Base-by-base conservation (phyloP, 2,329 filamentous ascomycete species). In the Fusarium sacchari region DNA sequence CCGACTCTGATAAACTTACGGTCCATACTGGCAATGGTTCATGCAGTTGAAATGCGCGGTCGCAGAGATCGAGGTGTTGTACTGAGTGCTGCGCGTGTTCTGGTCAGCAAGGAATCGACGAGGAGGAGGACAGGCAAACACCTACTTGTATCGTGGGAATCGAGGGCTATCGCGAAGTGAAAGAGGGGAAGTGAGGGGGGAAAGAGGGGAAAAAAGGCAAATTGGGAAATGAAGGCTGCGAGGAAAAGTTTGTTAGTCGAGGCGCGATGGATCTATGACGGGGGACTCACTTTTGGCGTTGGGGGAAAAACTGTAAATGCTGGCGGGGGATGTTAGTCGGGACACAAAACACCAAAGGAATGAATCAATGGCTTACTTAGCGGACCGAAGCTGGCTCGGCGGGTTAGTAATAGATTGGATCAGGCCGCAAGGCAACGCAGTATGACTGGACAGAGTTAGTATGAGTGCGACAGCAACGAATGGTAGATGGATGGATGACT, bases 11-110 rank as follows among this genome's bases (percentile, higher is more conserved):
- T 3, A 49, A 20, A 24, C 46, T 30, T 49, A 44, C 24, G 46
- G 28, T 0, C 7, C 0, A 32, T 49, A 24, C 4, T 49, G 46
- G 46, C 0, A 0, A 11, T 49, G 46, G 46, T 49, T 49, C 46
- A 13, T 49, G 7, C 10, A 32, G 46, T 13, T 49, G 28, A 49
- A 10, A 49, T 49, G 28, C 15, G 47, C 47, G 28, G 17, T 34
- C 22, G 28, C 7, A 12, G 8, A 6, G 30, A 6, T 50, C 47
- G 30, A 50, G 22, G 0, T 0, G 15, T 0, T 50, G 11, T 34
- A 28, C 28, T 28, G 1, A 50, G 24, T 18, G 47, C 46, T 50
- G 22, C 7, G 0, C 15, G 46, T 17, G 28, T 6, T 7, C 7
- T 1, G 10, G 11, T 32, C 28, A 49, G 46, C 7, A n/a, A 7